A percentile compares a stretch with the other conserved stretches of the same genome.
Evolutionary conservation across 1,139 yeast species (phyloP).

Genomic region (Protomyces inouyei): DNA sequence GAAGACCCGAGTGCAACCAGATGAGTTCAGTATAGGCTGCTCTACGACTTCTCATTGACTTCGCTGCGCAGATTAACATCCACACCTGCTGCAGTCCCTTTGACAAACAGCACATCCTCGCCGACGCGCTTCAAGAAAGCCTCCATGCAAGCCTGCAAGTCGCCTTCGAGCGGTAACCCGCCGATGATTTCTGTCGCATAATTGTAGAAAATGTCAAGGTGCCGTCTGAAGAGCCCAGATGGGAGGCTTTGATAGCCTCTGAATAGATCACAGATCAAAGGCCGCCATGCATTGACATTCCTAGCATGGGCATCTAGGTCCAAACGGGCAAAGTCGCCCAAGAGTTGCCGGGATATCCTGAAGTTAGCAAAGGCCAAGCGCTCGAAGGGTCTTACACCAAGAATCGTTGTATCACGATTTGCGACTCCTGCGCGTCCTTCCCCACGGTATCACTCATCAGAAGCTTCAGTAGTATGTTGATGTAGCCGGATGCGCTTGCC

Average conservation of each 20-base stretch:
- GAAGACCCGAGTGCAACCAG: too few species aligned
- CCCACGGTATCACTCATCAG: conserved; percentile 54
- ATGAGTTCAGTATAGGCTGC: too few species aligned
- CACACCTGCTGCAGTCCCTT: too few species aligned
- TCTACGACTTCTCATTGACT: too few species aligned
- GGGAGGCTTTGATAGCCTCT: conserved; percentile 77
- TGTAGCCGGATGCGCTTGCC: conserved; percentile 79
- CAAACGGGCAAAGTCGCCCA: conserved; percentile 63
- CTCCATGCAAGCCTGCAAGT: conserved; percentile 58
- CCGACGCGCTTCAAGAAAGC: conserved; percentile 32
- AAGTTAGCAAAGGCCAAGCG: neutral
- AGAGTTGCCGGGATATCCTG: conserved; percentile 57
- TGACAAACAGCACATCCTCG: conserved; percentile 27
- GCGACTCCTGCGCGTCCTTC: conserved; percentile 48
- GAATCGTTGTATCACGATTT: conserved; percentile 52
- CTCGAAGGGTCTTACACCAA: neutral
- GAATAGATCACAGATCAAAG: conserved; percentile 79
- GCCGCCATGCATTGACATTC: conserved; percentile 80
- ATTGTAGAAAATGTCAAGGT: conserved; percentile 63
- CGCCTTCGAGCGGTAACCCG: conserved; percentile 58
- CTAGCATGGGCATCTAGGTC: conserved; percentile 72
- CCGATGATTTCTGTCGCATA: conserved; percentile 62
- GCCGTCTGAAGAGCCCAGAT: conserved; percentile 61
- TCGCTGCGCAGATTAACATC: too few species aligned
- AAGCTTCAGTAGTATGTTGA: conserved; percentile 75